Conservation (phyloP, 139 green algal species). For the Yamagishiella unicocca region DNA sequence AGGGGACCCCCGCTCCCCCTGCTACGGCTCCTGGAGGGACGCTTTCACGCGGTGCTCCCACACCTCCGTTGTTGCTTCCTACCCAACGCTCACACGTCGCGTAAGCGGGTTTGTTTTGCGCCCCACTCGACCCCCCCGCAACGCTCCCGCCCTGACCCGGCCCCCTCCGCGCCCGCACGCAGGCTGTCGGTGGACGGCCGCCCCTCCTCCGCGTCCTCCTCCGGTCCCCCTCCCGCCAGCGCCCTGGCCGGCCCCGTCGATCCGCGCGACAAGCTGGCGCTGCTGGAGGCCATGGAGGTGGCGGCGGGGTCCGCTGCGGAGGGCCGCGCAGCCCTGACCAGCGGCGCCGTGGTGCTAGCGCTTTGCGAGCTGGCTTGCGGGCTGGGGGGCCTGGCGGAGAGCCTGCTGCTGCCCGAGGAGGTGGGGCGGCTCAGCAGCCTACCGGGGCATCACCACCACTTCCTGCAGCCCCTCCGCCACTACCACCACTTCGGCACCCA, state of each 20-base stretch:
- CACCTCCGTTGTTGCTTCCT: too few relatives aligned
- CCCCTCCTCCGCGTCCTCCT: not conserved
- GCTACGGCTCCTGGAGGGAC: too few relatives aligned
- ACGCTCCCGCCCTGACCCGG: too few relatives aligned
- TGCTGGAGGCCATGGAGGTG: slow-evolving; percentile 37
- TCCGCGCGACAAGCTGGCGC: slow-evolving; percentile 14
- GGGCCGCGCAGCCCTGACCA: not conserved
- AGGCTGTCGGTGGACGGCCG: too few relatives aligned
- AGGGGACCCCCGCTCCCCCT: too few relatives aligned
- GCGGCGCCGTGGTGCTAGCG: not conserved
- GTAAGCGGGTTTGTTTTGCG: too few relatives aligned
- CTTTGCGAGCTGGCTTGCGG: slow-evolving; percentile 1
- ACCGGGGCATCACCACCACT: not conserved
- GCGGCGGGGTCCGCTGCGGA: not conserved
- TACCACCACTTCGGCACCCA: not conserved
- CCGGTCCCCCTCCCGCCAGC: not conserved
- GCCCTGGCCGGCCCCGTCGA: not conserved
- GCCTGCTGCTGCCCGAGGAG: not conserved
- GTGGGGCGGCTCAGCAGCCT: not conserved
- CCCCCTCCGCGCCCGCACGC: too few relatives aligned
- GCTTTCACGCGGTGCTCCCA: too few relatives aligned
- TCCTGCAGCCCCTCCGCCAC: not conserved
- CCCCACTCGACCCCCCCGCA: too few relatives aligned
- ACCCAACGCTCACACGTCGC: too few relatives aligned
- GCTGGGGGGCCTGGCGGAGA: not conserved